Base-by-base conservation (phyloP, 371 early-diverging fungal genomes). In the Syncephalis plumigaleata region DNA sequence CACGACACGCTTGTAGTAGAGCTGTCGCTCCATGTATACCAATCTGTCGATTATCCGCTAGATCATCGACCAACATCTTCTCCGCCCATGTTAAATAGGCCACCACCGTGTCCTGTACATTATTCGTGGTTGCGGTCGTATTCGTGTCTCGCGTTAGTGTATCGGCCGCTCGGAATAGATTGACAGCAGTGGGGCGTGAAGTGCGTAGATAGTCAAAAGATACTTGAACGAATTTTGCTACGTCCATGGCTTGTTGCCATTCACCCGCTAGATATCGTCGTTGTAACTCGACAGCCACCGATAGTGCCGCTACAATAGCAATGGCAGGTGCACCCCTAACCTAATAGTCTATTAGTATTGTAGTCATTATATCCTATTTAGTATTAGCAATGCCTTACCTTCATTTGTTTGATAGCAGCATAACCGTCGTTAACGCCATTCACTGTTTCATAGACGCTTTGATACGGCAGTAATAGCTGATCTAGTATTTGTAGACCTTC, bases 281-380 rank as follows among this genome's bases (percentile, higher is more conserved):
- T 49, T 67, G 47, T 9, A 91, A 64, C 47, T 92, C 91, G 0
- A 91, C 87, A 13, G 90, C 91, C 8, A 94, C 69, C 1, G 89
- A 76, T 2, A 92, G 68, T 1, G 87, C 90, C 9, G 93, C 96
- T 9, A 92, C 92, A 50, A 96, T 90, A 51, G 91, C 96, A 53
- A 96, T 96, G 17, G 96, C 96, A n/a, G 96, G 96, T 3, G 93
- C 85, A 18, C 87, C 87, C 37, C 87, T 75, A 8, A 84, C 82
- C 48, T 48, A 21, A 21, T 8, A 5, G 20, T 42, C 17, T 15
- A 22, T 44, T 23, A 13, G 20, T 16, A 18, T 8, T 39, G 1
- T 17, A 43, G 17, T 37, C 11, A 21, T 15, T 9, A n/a, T 20
- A 3, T 1, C 7, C 24, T 42, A 1, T 17, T 17, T 22, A 23